Evolutionary conservation across 192 early-diverging fungal genomes (phyloP).

Genomic region (Coemansia furcata): DNA sequence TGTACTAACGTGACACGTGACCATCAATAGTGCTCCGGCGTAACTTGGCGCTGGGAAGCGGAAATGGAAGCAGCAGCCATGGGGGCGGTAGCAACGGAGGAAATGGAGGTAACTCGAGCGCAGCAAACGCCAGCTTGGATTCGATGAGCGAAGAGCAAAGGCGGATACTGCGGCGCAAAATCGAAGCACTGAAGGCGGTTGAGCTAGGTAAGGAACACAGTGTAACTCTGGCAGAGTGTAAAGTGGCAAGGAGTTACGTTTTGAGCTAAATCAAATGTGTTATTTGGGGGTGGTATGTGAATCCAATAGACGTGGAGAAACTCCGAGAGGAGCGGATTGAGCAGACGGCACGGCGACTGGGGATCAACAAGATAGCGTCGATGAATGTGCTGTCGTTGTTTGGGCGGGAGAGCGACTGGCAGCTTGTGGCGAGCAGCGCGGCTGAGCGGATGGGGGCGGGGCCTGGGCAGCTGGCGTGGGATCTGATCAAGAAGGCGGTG

Average conservation of each 20-base stretch:
- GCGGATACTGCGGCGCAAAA: conserved; percentile 42
- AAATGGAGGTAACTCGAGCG: conserved; percentile 2
- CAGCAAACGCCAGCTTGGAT: conserved; percentile 17
- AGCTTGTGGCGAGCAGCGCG: not conserved
- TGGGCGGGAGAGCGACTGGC: conserved; percentile 30
- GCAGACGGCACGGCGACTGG: conserved; percentile 13
- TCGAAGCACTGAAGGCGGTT: conserved; percentile 30
- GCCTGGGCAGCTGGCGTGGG: conserved; percentile 41
- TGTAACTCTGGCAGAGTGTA: not conserved
- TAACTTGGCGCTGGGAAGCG: conserved; percentile 3
- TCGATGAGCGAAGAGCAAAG: conserved; percentile 41
- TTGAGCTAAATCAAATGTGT: not conserved
- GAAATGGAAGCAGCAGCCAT: not conserved
- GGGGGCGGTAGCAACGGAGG: conserved; percentile 11
- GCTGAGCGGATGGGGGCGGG: conserved; percentile 15
- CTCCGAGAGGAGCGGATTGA: conserved; percentile 27
- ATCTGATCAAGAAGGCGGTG: conserved; percentile 52
- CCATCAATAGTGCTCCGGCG: not conserved
- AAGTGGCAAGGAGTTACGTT: not conserved
- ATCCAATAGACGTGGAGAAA: conserved; percentile 33
- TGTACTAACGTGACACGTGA: not conserved
- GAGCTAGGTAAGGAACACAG: conserved; percentile 37
- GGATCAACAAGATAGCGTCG: conserved; percentile 15
- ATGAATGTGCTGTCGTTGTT: conserved; percentile 33
- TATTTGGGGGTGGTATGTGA: not conserved